Evolutionary conservation across 495 filamentous ascomycete genomes (phyloP).

Genomic region (Daldinia concentrica): DNA sequence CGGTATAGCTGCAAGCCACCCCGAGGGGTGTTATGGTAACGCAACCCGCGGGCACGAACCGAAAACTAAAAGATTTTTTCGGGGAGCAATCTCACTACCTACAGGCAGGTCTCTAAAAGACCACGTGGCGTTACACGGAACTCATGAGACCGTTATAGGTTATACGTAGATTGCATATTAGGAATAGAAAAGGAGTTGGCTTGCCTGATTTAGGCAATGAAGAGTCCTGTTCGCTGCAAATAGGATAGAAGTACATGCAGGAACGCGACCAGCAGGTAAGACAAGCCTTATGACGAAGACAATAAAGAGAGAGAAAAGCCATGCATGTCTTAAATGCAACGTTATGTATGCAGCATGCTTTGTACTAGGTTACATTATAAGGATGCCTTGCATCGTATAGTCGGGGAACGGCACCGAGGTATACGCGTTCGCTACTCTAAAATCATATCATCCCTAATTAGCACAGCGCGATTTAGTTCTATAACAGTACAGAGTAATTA

Average conservation of each 20-base stretch:
- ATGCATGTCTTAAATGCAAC: constrained; percentile 34
- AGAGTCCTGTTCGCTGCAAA: neutral
- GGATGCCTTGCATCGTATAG: constrained; percentile 35
- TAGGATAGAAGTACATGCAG: constrained; percentile 41
- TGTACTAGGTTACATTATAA: constrained; percentile 25
- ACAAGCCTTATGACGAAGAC: constrained; percentile 25
- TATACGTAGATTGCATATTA: constrained; percentile 4
- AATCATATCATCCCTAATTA: constrained; percentile 27
- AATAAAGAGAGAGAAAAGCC: neutral
- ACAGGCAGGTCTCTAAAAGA: too few relatives aligned
- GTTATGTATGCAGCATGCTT: constrained; percentile 20
- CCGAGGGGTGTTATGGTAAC: constrained; percentile 1
- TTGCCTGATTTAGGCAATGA: neutral
- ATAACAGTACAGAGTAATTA: constrained; percentile 1
- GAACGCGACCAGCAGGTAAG: constrained; percentile 25
- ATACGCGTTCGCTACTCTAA: constrained; percentile 17
- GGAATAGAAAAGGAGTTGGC: neutral
- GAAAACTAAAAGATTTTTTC: neutral
- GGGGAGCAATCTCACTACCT: constrained; percentile 1
- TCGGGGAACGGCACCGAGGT: constrained; percentile 16
- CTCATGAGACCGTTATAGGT: constrained; percentile 21
- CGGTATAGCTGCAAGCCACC: constrained; percentile 11
- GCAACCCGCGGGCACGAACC: constrained; percentile 10
- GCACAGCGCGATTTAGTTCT: constrained; percentile 10
- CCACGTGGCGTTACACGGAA: constrained; percentile 38